Evolutionary conservation across 164 flowering plant species (phyloP), one percentile per base, ranked within the genome.

Genomic region (Tinospora cordifolia): DNA sequence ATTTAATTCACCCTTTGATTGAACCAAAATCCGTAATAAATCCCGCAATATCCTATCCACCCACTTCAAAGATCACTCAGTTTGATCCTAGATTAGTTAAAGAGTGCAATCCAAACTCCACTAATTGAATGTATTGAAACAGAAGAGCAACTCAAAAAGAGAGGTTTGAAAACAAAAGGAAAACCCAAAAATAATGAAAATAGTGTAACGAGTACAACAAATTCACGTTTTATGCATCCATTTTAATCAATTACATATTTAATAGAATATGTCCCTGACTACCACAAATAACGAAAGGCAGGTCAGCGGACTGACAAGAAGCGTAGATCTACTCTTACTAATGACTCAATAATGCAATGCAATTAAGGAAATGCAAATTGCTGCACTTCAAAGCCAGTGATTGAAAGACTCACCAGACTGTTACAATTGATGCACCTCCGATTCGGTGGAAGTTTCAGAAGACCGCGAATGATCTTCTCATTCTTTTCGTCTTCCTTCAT

Each of bases 401-500:
- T 36, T 7, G 62, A 62, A 68, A 62, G 66, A 40, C 19, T 47
- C 83, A 94, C 98, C 87, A 91, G 67, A 75, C 87, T 84, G 65
- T 90, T 90, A 78, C 98, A 94, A 82, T 94, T 92, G 66, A 94
- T 92, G 81, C 98, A 94, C 69, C 88, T 81, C 44, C 96, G 84
- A 85, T 94, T 94, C 14, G 96, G 93, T 30, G 98, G 97, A 69
- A 95, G 94, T 86, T 95, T 95, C 91, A 92, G 81, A 65, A 95
- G 92, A 71, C 87, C 84, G 13, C 99, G 86, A 69, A 94, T 94
- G 66, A 82, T 81, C 73, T 85, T 83, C 83, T 94, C 99, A 60
- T 90, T 89, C 73, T 83, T 92, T 81, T 94, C 98, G 25, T 91
- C 98, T 64, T 93, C 98, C 81, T 87, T 93, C 78, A 87, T 14